Conservation (phyloP, 2,329 filamentous ascomycete genomes). For the Myriosclerotinia curreyana region DNA sequence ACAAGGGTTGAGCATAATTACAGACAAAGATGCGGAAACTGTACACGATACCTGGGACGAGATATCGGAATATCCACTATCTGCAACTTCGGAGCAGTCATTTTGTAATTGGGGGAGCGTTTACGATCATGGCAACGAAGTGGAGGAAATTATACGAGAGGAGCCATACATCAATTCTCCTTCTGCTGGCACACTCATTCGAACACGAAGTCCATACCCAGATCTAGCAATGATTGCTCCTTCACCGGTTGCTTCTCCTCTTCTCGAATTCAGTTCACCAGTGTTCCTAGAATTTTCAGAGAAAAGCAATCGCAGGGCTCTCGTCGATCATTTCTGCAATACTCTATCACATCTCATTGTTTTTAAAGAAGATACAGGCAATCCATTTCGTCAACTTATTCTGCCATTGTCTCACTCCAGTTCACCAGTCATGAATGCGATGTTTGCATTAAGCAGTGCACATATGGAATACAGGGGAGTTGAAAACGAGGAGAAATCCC, state of each 20-base stretch:
- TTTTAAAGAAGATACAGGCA: slow-evolving; percentile 60
- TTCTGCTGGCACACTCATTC: slow-evolving; percentile 25
- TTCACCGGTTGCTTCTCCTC: slow-evolving; percentile 28
- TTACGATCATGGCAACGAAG: slow-evolving; percentile 27
- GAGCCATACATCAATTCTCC: slow-evolving; percentile 20
- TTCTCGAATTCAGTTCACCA: slow-evolving; percentile 52
- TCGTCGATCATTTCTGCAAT: slow-evolving; percentile 63
- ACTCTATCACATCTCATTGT: slow-evolving; percentile 64
- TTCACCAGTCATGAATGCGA: slow-evolving; percentile 69
- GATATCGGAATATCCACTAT: slow-evolving; percentile 28
- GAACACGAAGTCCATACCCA: slow-evolving; percentile 35
- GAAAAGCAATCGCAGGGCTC: slow-evolving; percentile 51
- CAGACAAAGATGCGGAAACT: slow-evolving; percentile 18
- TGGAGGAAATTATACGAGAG: slow-evolving; percentile 33
- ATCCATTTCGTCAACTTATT: slow-evolving; percentile 61
- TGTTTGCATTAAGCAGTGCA: slow-evolving; percentile 79
- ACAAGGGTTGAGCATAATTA: slow-evolving; percentile 25
- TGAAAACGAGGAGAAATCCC: slow-evolving; percentile 51
- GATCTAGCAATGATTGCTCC: slow-evolving; percentile 38
- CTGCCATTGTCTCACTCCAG: slow-evolving; percentile 55
- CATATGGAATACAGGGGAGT: slow-evolving; percentile 69
- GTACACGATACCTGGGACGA: slow-evolving; percentile 31
- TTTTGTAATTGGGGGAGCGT: slow-evolving; percentile 29
- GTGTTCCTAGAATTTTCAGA: slow-evolving; percentile 56
- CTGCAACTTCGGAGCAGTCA: slow-evolving; percentile 29